Percentiles rank a stretch among this genome's conserved stretches.
Evolutionary conservation across 805 yeast genomes (phyloP).

Genomic region (Metschnikowia sp.): DNA sequence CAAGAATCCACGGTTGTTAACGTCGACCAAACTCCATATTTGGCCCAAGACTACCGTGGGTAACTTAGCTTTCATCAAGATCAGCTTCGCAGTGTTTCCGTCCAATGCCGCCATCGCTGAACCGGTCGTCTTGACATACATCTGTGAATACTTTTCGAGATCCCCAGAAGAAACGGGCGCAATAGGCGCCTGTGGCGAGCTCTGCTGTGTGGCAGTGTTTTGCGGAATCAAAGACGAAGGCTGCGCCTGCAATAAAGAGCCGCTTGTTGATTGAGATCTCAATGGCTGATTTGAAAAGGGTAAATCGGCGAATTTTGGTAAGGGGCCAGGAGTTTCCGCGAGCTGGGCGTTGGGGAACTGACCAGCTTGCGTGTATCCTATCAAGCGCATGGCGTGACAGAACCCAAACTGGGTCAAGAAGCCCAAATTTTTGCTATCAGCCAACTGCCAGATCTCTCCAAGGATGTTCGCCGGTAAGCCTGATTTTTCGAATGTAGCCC

Average conservation of each 20-base stretch:
- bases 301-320: conserved; percentile 55
- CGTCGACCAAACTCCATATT: conserved; percentile 87
- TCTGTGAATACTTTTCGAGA: conserved; percentile 58
- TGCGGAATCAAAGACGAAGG: conserved; percentile 37
- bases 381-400: conserved; percentile 80
- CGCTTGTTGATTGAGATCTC: conserved; percentile 35
- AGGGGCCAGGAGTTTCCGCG: conserved; percentile 57
- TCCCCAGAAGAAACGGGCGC: conserved; percentile 52
- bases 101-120: conserved; percentile 55
- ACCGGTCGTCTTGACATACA: conserved; percentile 65
- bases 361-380: conserved; percentile 83
- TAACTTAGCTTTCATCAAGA: conserved; percentile 84
- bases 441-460: conserved; percentile 91
- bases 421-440: conserved; percentile 89
- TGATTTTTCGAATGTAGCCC: conserved; percentile 78
- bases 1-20: conserved; percentile 67
- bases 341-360: conserved; percentile 49
- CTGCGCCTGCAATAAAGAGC: conserved; percentile 39
- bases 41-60: conserved; percentile 76
- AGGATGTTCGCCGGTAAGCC: conserved; percentile 74
- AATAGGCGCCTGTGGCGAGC: conserved; percentile 17
- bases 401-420: conserved; percentile 78
- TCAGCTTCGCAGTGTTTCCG: conserved; percentile 80
- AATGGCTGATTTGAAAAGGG: conserved; percentile 14
- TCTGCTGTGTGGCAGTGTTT: conserved; percentile 33